Percentiles rank a stretch among this genome's conserved stretches.
Conservation (phyloP, 495 filamentous ascomycete species). For the Paragyromitra xinjiangensis region DNA sequence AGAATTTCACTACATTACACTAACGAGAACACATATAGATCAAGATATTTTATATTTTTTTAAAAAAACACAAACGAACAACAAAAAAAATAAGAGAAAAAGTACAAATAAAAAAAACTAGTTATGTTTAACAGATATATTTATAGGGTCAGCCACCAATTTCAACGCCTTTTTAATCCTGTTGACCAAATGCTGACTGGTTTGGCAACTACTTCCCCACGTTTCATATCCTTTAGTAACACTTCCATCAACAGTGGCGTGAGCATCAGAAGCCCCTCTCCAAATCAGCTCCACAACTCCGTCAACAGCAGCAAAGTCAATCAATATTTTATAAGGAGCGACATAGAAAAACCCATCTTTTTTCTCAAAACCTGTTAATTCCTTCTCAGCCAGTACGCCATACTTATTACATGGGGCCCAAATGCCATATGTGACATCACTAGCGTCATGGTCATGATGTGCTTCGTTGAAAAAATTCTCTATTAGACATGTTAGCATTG, state of each 20-base stretch:
- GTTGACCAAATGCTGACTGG: neutral
- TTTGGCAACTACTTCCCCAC: neutral
- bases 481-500: neutral
- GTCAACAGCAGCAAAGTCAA: conserved; percentile 16
- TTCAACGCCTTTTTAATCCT: neutral
- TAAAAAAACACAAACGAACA: no score
- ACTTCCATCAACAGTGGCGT: neutral
- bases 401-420: neutral
- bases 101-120: no score
- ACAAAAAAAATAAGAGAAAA: no score
- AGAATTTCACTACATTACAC: no score
- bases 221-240: neutral
- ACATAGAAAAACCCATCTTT: conserved; percentile 28
- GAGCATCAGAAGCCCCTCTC: neutral
- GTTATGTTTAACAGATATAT: neutral
- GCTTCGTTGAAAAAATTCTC: neutral
- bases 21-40: no score
- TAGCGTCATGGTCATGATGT: conserved; percentile 1
- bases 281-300: conserved; percentile 19
- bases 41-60: no score
- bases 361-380: neutral
- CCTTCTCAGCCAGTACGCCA: neutral
- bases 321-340: conserved; percentile 14
- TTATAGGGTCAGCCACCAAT: neutral
- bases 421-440: neutral